phyloP scores from a whole-genome alignment of 2,329 filamentous ascomycete genomes.

The Fonsecaea nubica region DNA sequence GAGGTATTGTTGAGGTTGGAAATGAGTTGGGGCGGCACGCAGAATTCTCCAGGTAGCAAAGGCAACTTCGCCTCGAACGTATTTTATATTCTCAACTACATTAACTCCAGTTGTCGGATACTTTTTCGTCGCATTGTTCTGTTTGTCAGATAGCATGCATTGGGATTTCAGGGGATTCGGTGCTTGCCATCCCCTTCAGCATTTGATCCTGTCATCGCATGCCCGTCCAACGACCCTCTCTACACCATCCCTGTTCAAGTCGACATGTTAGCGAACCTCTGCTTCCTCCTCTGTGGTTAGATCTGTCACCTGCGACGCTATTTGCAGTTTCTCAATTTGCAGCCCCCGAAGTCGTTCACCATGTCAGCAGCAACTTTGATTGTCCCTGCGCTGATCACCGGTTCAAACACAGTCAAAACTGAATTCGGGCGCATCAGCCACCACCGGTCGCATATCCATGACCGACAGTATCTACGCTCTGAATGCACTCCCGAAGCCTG shows the following conservation, averaged over 20 bases:
- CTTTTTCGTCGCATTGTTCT: too few relatives aligned
- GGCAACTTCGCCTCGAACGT: neutral
- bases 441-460: constrained; percentile 22
- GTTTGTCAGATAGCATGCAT: too few relatives aligned
- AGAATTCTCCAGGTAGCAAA: too few relatives aligned
- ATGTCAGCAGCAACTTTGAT: constrained; percentile 15
- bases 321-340: neutral
- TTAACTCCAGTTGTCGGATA: too few relatives aligned
- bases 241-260: neutral
- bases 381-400: constrained; percentile 28
- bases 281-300: neutral
- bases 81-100: too few relatives aligned
- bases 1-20: neutral
- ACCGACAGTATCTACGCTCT: constrained; percentile 22
- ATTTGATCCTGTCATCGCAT: too few relatives aligned
- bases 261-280: neutral
- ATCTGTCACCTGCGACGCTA: neutral
- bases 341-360: neutral
- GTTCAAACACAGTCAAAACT: constrained; percentile 22
- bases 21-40: neutral
- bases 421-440: constrained; percentile 28
- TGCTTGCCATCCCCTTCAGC: too few relatives aligned
- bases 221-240: neutral
- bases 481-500: constrained; percentile 25
- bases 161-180: too few relatives aligned